Evolutionary conservation across 352 stramenopile genomes (phyloP), one percentile per base, ranked within the genome.

Genomic region (Globisporangium emineosum): DNA sequence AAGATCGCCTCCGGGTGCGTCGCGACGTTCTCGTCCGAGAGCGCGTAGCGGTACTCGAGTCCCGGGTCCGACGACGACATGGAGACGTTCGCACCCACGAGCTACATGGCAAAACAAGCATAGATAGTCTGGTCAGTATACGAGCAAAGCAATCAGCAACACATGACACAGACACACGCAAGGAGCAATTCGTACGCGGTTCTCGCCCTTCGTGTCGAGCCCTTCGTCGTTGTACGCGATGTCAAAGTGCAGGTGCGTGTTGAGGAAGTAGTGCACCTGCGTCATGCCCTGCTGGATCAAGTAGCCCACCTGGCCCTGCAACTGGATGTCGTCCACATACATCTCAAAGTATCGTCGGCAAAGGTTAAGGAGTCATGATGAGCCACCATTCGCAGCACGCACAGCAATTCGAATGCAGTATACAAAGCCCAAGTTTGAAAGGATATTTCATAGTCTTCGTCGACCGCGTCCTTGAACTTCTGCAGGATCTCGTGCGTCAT

Each of bases 311-410:
- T 98, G 98, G 25, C 95, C 96, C 82, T 90, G 98, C 69, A 99
- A 89, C 54, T 94, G 96, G 54, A 99, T 82, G 82, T 99, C 96
- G 75, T 99, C 96, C 30, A 99, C 82, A 74, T 99, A 98, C 88
- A 99, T 98, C 83, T 99, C 96, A 78, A 98, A 99, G 75, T 80
- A 51, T 8, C 5, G 15, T 7, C 49, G 12, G 47, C 42, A 29
- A 0, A 21, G 23, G 61, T 59, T 43, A 66, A 64, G 32, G 25
- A 54, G 43, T 6, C 72, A 45, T 37, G 37, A n/a, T 19, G 15
- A 19, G 15, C 19, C 29, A 32, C 29, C 5, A 19, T 0, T 13
- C 3, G 57, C 54, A 62, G 70, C 54, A 78, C 76, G 66, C 62
- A 64, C 62, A 52, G n/a, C 25, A 23, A 32, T 43, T 43, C 13